Percentiles rank a stretch among this genome's conserved stretches.
Conservation (phyloP, 495 filamentous ascomycete genomes). For the Hypoxylon fuscum region DNA sequence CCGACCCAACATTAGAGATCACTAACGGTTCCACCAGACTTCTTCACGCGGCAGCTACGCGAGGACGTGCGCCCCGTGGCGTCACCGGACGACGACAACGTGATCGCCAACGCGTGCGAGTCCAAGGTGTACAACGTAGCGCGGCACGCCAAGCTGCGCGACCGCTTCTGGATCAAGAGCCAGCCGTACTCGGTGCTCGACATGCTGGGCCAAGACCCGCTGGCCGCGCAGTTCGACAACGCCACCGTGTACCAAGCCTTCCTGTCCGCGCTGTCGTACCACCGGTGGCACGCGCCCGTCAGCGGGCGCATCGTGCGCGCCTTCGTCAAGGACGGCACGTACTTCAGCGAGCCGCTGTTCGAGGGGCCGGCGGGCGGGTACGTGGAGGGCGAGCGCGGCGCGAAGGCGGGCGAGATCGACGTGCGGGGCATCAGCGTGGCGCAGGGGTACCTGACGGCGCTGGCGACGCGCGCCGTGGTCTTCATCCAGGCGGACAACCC, state of each 20-base stretch:
- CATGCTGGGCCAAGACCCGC: constrained; percentile 66
- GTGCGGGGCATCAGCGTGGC: constrained; percentile 47
- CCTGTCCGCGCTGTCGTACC: constrained; percentile 70
- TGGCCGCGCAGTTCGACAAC: constrained; percentile 63
- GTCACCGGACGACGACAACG: constrained; percentile 57
- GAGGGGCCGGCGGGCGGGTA: constrained; percentile 47
- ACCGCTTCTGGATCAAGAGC: constrained; percentile 74
- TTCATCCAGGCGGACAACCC: constrained; percentile 75
- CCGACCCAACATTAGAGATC: not conserved
- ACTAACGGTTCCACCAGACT: constrained; percentile 53
- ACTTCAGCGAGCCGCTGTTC: constrained; percentile 71
- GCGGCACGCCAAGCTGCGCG: constrained; percentile 52
- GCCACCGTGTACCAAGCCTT: constrained; percentile 76
- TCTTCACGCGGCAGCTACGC: constrained; percentile 72
- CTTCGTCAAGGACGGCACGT: constrained; percentile 68
- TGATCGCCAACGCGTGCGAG: constrained; percentile 75
- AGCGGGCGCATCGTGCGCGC: constrained; percentile 64
- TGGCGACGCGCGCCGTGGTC: constrained; percentile 69
- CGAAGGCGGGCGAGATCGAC: constrained; percentile 41
- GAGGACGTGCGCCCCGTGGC: constrained; percentile 66
- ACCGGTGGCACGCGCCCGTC: constrained; percentile 75
- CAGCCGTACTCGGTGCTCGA: constrained; percentile 71
- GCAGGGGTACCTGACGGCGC: constrained; percentile 67
- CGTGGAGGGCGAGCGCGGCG: constrained; percentile 42
- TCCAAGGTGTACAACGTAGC: constrained; percentile 62